Percentiles rank a stretch among this genome's conserved stretches.
These are phyloP conservation scores for Auricularia cornea DNA, from an alignment of 768 basidiomycete genomes.

Conservation along the genomic window DNA sequence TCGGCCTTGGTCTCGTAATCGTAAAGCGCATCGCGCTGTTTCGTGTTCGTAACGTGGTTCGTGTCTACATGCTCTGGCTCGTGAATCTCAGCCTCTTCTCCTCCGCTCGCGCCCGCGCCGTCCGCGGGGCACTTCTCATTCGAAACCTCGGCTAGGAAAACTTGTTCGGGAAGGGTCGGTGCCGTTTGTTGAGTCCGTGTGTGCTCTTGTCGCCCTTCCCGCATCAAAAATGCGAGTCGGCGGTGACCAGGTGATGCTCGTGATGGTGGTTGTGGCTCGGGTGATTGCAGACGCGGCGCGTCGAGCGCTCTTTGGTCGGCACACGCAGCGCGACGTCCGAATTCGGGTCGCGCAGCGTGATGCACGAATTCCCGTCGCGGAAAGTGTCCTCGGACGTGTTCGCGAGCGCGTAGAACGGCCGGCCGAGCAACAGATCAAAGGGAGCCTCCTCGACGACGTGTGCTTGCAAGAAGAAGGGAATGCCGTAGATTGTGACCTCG, in stretches of 20 bases:
- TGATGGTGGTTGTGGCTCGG: no score
- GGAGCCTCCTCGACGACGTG: slow-evolving; percentile 11
- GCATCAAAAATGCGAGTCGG: background rate
- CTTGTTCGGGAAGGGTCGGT: background rate
- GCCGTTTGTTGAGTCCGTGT: slow-evolving; percentile 1
- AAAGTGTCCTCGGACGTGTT: background rate
- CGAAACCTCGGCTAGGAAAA: no score
- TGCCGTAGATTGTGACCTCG: background rate
- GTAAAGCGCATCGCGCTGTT: no score
- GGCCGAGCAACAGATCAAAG: slow-evolving; percentile 7
- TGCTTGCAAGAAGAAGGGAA: slow-evolving; percentile 4
- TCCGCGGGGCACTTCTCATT: no score
- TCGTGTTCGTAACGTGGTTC: no score
- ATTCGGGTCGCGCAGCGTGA: background rate
- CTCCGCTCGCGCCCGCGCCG: no score
- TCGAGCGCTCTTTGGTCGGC: background rate
- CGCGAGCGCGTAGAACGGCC: slow-evolving; percentile 5
- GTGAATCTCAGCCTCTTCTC: no score
- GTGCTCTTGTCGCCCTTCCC: background rate
- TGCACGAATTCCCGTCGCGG: background rate
- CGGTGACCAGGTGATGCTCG: background rate
- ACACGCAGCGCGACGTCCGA: background rate
- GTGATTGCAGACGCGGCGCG: background rate
- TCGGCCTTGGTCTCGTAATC: no score
- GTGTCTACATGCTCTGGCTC: no score